Percentiles rank a stretch among this genome's conserved stretches.
These are phyloP conservation scores for Mangifera indica DNA, from an alignment of 345 rosid genomes.

Conservation along the genomic window DNA sequence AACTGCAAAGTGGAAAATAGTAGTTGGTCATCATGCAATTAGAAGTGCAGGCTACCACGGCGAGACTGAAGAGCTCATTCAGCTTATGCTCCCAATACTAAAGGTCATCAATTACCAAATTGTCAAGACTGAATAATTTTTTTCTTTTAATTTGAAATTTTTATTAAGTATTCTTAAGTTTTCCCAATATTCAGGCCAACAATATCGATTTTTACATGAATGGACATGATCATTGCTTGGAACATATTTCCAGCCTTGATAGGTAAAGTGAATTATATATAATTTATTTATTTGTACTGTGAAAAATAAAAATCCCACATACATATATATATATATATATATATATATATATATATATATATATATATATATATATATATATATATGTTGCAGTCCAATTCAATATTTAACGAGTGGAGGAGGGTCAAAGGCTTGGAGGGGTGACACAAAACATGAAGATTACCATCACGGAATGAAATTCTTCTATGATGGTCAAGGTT, in stretches of 20 bases:
- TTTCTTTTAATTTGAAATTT: too few relatives aligned
- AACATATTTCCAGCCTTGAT: conserved; percentile 34
- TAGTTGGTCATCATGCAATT: conserved; percentile 54
- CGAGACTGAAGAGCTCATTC: conserved; percentile 36
- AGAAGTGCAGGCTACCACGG: conserved; percentile 53
- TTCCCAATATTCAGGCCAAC: conserved; percentile 29
- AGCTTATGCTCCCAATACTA: conserved; percentile 40
- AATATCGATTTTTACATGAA: conserved; percentile 48
- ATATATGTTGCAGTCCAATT: conserved; percentile 35
- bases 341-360: background rate
- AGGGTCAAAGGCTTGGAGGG: conserved; percentile 87
- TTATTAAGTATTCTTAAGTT: background rate
- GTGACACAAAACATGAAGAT: conserved; percentile 29
- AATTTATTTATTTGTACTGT: too few relatives aligned
- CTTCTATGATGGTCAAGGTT: conserved; percentile 80
- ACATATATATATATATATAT: too few relatives aligned
- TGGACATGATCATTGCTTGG: conserved; percentile 55
- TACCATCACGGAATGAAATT: conserved; percentile 45
- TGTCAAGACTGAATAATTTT: too few relatives aligned
- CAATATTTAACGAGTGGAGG: conserved; percentile 77
- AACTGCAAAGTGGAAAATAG: conserved; percentile 50
- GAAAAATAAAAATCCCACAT: too few relatives aligned
- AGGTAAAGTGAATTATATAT: conserved; percentile 24
- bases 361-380: background rate
- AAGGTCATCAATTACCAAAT: conserved; percentile 26